Evolutionary conservation across 2,329 filamentous ascomycete genomes (phyloP).

Genomic region (Berkeleyomyces basicola): DNA sequence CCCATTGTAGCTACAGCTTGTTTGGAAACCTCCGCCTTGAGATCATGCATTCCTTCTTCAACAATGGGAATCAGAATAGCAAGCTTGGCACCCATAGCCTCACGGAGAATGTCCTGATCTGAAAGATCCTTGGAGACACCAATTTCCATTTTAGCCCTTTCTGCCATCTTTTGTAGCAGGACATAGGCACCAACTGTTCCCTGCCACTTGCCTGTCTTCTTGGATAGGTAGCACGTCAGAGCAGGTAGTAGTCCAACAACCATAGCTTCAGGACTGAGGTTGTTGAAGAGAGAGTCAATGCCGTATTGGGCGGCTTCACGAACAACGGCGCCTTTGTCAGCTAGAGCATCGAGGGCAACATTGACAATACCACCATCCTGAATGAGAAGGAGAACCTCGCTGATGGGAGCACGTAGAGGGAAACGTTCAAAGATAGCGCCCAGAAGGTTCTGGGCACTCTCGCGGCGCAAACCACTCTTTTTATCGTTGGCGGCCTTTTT

Average conservation of each 20-base stretch:
- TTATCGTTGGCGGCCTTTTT: constrained; percentile 75
- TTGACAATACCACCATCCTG: constrained; percentile 59
- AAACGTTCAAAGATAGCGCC: constrained; percentile 89
- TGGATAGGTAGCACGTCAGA: constrained; percentile 58
- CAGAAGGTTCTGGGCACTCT: constrained; percentile 87
- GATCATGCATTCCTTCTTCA: constrained; percentile 87
- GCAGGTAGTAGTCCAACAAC: constrained; percentile 68
- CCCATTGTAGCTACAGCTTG: constrained; percentile 87
- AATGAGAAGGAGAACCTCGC: constrained; percentile 68
- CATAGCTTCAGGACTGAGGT: constrained; percentile 66
- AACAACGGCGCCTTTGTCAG: constrained; percentile 80
- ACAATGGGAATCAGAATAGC: constrained; percentile 80
- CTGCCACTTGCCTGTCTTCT: constrained; percentile 90
- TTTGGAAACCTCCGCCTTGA: constrained; percentile 79
- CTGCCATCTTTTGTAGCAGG: constrained; percentile 81
- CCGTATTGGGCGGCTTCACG: constrained; percentile 89
- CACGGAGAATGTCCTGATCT: constrained; percentile 67
- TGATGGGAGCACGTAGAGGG: constrained; percentile 56
- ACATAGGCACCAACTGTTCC: constrained; percentile 76
- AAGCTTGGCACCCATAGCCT: constrained; percentile 76
- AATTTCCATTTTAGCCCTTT: constrained; percentile 76
- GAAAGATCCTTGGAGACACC: constrained; percentile 69
- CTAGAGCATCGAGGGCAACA: constrained; percentile 64
- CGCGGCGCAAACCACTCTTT: constrained; percentile 72
- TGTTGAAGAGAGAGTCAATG: constrained; percentile 70